Evolutionary conservation across 2,329 filamentous ascomycete species (phyloP).

Genomic region (Aspergillus ruber): DNA sequence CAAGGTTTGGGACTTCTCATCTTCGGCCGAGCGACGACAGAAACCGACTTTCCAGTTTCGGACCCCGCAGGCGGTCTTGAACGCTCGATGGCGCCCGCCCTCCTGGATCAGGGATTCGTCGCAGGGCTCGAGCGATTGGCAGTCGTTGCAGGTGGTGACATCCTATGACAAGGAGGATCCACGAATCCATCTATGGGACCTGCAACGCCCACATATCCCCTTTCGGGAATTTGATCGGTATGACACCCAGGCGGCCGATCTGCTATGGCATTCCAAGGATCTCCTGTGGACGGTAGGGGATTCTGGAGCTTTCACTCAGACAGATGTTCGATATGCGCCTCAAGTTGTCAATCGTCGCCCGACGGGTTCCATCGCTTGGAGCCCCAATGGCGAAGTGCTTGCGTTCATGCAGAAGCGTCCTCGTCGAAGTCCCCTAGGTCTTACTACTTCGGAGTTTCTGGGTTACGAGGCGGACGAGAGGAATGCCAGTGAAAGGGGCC

Average conservation of each 20-base stretch:
- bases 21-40: constrained; percentile 49
- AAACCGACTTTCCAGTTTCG: constrained; percentile 54
- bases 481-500: constrained; percentile 42
- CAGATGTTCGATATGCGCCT: constrained; percentile 54
- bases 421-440: constrained; percentile 35
- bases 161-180: constrained; percentile 58
- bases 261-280: constrained; percentile 60
- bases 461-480: constrained; percentile 36
- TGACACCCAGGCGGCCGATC: constrained; percentile 49
- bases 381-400: constrained; percentile 51
- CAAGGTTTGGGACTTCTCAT: constrained; percentile 59
- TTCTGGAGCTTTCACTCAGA: constrained; percentile 57
- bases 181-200: constrained; percentile 58
- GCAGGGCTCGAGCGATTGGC: constrained; percentile 48
- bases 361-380: constrained; percentile 52
- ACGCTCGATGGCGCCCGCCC: constrained; percentile 57
- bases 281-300: constrained; percentile 59
- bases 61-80: constrained; percentile 56
- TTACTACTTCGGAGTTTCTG: constrained; percentile 36
- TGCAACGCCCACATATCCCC: constrained; percentile 56
- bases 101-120: constrained; percentile 47
- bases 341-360: constrained; percentile 54
- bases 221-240: constrained; percentile 56
- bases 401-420: constrained; percentile 49
- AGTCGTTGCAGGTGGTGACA: constrained; percentile 57